These are phyloP conservation scores for Blastobotrys arbuscula DNA, from an alignment of 1,139 yeast species.

Conservation along the genomic window DNA sequence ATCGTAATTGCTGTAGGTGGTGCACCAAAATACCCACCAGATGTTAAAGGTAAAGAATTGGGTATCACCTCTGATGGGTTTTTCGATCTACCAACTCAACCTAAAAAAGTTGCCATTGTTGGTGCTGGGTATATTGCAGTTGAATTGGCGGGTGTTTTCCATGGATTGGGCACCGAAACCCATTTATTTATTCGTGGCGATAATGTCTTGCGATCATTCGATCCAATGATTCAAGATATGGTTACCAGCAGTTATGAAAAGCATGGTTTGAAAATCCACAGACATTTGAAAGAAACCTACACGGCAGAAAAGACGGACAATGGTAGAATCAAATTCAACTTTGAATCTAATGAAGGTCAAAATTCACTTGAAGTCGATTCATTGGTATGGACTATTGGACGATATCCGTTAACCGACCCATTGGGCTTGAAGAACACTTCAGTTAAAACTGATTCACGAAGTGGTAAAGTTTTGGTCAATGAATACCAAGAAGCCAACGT, in stretches of 20 bases:
- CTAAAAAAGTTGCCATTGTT: conserved; percentile 85
- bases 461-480: conserved; percentile 64
- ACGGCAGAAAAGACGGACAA: conserved; percentile 44
- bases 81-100: conserved; percentile 72
- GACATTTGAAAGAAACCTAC: conserved; percentile 49
- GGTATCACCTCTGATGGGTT: conserved; percentile 93
- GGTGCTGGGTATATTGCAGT: conserved; percentile 99
- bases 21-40: conserved; percentile 60
- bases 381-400: conserved; percentile 90
- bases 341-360: conserved; percentile 29
- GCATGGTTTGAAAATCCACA: conserved; percentile 76
- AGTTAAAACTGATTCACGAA: conserved; percentile 50
- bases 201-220: conserved; percentile 82
- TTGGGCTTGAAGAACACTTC: conserved; percentile 75
- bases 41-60: conserved; percentile 71
- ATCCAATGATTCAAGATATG: conserved; percentile 69
- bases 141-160: conserved; percentile 91
- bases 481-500: conserved; percentile 81
- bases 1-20: conserved; percentile 94
- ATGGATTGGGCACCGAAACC: conserved; percentile 81
- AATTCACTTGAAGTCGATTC: conserved; percentile 62
- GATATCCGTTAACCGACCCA: conserved; percentile 61
- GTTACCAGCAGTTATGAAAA: conserved; percentile 74
- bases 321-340: conserved; percentile 58
- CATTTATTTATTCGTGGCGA: conserved; percentile 87